phyloP scores from a whole-genome alignment of 768 basidiomycete species.

The Tylopilus sp. region DNA sequence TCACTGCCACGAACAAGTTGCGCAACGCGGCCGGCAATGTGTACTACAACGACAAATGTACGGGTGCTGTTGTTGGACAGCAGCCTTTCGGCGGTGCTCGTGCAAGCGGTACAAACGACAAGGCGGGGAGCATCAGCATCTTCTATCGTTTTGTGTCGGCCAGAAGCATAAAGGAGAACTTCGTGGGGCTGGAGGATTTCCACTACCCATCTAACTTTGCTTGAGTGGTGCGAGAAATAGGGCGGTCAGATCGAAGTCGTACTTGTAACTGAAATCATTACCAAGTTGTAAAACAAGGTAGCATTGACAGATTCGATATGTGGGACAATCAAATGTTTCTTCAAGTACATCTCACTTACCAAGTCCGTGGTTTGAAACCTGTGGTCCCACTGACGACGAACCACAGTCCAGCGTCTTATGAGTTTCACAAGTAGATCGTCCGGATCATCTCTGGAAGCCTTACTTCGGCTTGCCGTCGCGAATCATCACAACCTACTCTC shows the following conservation, averaged over 20 bases:
- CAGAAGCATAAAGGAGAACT: constrained; percentile 96
- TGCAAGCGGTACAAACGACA: constrained; percentile 95
- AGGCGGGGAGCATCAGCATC: constrained; percentile 81
- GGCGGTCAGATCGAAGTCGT: not conserved
- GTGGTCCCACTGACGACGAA: not conserved
- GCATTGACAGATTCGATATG: no score
- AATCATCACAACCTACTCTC: not conserved
- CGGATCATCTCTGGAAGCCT: not conserved
- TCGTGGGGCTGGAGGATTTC: constrained; percentile 77
- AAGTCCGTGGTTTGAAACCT: no score
- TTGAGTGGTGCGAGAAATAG: constrained; percentile 29
- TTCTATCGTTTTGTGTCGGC: constrained; percentile 83
- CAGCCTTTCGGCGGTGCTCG: constrained; percentile 97
- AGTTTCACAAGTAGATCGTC: not conserved
- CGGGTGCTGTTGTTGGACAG: constrained; percentile 95
- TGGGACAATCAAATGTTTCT: not conserved
- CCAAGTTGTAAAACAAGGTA: no score
- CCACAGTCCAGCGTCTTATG: not conserved
- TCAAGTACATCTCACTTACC: not conserved
- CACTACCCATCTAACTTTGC: constrained; percentile 84
- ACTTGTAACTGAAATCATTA: not conserved
- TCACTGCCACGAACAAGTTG: constrained; percentile 76
- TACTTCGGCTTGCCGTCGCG: not conserved
- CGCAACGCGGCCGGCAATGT: constrained; percentile 94
- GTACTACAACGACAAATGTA: constrained; percentile 98